Evolutionary conservation across 2,329 filamentous ascomycete genomes (phyloP).

Genomic region (Fusarium sp.): DNA sequence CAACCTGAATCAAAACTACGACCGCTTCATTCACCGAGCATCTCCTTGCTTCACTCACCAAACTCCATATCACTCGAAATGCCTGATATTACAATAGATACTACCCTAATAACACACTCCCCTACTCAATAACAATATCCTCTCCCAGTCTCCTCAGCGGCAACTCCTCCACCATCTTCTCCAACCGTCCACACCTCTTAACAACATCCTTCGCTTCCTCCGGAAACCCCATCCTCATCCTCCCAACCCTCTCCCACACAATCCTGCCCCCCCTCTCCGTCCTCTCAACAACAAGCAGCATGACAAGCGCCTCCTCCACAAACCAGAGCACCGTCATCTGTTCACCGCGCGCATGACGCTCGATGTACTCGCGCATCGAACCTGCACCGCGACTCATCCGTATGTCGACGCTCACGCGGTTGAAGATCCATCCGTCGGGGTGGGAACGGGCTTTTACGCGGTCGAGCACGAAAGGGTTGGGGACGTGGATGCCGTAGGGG

Average conservation of each 20-base stretch:
- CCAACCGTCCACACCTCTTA: conserved; percentile 43
- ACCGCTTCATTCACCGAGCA: neutral
- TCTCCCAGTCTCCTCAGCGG: conserved; percentile 46
- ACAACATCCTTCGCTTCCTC: conserved; percentile 47
- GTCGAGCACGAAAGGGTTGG: conserved; percentile 47
- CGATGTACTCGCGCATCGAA: conserved; percentile 47
- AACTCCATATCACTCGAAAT: neutral
- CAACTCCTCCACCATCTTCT: conserved; percentile 45
- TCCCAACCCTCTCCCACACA: conserved; percentile 47
- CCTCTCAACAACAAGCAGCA: conserved; percentile 48
- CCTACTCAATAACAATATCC: conserved; percentile 47
- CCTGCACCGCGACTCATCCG: conserved; percentile 43
- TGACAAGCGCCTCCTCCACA: conserved; percentile 46
- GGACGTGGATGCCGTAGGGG: conserved; percentile 45
- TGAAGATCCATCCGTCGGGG: conserved; percentile 47
- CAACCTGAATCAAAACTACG: neutral
- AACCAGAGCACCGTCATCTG: conserved; percentile 51
- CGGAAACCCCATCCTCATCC: conserved; percentile 49
- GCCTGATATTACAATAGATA: conserved; percentile 23
- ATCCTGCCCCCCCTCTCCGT: conserved; percentile 25
- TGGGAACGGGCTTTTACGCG: conserved; percentile 47
- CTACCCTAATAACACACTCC: neutral
- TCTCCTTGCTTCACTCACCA: neutral
- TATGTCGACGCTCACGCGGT: conserved; percentile 48
- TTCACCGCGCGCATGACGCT: conserved; percentile 46